phyloP scores from a whole-genome alignment of 306 rosid species.

The Lablab purpureus region DNA sequence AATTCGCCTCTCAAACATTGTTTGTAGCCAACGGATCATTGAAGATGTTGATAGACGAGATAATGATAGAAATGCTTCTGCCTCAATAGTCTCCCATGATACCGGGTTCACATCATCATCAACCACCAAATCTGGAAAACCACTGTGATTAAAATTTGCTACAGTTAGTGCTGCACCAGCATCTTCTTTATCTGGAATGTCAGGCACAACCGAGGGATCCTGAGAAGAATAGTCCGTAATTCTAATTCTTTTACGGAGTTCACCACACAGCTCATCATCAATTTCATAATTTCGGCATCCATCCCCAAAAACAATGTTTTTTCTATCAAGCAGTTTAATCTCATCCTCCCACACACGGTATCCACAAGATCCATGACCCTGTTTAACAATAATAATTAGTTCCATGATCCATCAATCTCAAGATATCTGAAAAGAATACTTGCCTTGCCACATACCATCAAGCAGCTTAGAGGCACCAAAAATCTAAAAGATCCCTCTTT shows the following conservation, averaged over 20 bases:
- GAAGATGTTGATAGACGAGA: constrained; percentile 18
- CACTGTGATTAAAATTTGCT: not conserved
- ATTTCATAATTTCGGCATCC: not conserved
- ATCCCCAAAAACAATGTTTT: constrained; percentile 31
- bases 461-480: too few species aligned
- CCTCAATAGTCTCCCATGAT: constrained; percentile 29
- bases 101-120: constrained; percentile 14
- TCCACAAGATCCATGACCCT: constrained; percentile 52
- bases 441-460: not conserved
- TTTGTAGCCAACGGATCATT: not conserved
- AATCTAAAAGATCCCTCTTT: not conserved
- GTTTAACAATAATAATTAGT: constrained; percentile 29
- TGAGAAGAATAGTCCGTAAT: not conserved
- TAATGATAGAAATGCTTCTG: not conserved
- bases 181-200: constrained; percentile 26
- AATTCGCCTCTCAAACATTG: constrained; percentile 23
- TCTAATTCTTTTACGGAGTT: constrained; percentile 37
- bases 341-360: constrained; percentile 42
- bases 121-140: constrained; percentile 12
- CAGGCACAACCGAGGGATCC: not conserved
- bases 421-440: not conserved
- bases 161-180: not conserved
- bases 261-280: not conserved
- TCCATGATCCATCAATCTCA: not conserved
- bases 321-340: not conserved